phyloP scores from a whole-genome alignment of 1,139 yeast species.

The Pichia sp. region DNA sequence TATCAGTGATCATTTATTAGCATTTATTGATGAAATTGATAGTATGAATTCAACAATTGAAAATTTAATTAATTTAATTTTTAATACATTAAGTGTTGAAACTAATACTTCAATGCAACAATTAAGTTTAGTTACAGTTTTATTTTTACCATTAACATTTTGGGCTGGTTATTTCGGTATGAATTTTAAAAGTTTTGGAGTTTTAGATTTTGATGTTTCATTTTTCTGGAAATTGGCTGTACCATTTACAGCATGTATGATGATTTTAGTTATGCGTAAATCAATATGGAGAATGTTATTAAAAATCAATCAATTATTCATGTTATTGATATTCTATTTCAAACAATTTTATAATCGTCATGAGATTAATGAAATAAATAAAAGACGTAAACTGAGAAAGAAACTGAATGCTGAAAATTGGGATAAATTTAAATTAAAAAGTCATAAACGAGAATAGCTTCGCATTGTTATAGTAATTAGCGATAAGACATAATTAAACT shows the following conservation, averaged over 20 bases:
- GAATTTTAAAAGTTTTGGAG: constrained; percentile 47
- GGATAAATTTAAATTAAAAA: not conserved
- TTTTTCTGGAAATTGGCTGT: constrained; percentile 48
- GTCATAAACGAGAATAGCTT: no score
- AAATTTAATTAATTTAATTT: constrained; percentile 42
- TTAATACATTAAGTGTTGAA: constrained; percentile 47
- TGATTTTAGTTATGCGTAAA: constrained; percentile 31
- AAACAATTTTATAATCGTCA: not conserved
- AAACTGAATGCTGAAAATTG: not conserved
- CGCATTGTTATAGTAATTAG: no score
- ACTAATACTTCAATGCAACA: constrained; percentile 46
- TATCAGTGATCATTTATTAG: constrained; percentile 46
- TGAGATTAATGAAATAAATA: not conserved
- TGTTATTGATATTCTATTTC: not conserved
- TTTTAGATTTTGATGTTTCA: constrained; percentile 36
- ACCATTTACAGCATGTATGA: constrained; percentile 40
- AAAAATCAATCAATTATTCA: constrained; percentile 1
- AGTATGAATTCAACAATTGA: constrained; percentile 45
- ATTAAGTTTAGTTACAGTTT: constrained; percentile 45
- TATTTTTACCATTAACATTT: constrained; percentile 47
- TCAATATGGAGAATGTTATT: constrained; percentile 14
- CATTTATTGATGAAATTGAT: constrained; percentile 45
- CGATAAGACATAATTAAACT: no score
- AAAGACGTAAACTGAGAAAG: not conserved
- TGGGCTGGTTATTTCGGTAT: constrained; percentile 56